Base-by-base conservation (phyloP, 805 yeast species). In the Hanseniaspora nectarophila region DNA sequence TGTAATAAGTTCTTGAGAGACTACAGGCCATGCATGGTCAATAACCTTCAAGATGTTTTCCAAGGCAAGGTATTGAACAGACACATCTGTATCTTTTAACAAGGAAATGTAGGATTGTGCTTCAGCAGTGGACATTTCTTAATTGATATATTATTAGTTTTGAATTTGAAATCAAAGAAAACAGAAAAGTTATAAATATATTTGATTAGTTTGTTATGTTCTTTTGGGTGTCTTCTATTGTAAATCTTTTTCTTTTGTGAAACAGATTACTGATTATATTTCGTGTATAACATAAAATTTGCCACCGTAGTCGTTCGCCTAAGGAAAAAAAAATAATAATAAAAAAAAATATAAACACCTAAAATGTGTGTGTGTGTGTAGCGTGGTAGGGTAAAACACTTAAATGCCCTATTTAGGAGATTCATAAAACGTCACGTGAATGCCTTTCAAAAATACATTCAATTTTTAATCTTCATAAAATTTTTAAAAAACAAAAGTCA, bases 21-120 rank as follows among this genome's bases (percentile, higher is more conserved):
- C 85, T 71, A 92, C 97, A 2, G 98, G 87, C 98, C 98, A 92
- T 54, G 87, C 74, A 67, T 86, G 89, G 69, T 88, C 95, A 48
- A 87, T 96, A 47, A 84, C 76, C 26, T 71, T 75, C 64, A 88
- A 85, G 58, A 92, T 77, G 18, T 95, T 81, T 53, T 81, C 72
- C 62, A 92, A 75, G 18, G 97, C 98, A 64, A 86, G 85, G 33
- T 82, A 73, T 66, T 87, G 89, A 58, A 92, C 77, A 49, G 75
- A 68, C 46, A 76, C 69, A 65, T 92, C 97, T 8, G 80, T 73
- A 70, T 92, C 99, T 56, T 80, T 79, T 63, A 92, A 74, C 56
- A 92, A 77, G 37, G 97, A 95, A 67, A 92, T 74, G 60, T 85
- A 84, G 40, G 96, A 95, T 34, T 95, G 88, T 45, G 97, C 96